Evolutionary conservation across 2,329 filamentous ascomycete genomes (phyloP).

Genomic region (Colletotrichum sp.): DNA sequence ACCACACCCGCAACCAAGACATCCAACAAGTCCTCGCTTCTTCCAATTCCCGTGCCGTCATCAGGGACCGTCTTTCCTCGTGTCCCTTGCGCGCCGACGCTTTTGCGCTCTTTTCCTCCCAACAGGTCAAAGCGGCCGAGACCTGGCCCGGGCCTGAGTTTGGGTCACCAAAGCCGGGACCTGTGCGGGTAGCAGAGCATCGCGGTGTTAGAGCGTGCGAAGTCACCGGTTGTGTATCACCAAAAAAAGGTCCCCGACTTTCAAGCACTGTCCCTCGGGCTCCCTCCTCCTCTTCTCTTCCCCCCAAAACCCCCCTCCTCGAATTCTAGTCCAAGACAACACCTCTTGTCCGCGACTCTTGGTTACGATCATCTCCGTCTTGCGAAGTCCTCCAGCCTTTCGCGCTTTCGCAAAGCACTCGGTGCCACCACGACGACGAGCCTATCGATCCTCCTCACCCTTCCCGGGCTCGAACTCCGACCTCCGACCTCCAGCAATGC

Average conservation of each 20-base stretch:
- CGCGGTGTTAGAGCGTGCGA: conserved; percentile 11
- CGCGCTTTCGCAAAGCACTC: not conserved
- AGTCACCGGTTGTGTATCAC: conserved; percentile 21
- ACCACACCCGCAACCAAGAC: not conserved
- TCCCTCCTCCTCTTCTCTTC: not conserved
- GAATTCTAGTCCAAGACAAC: not conserved
- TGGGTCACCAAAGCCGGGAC: conserved; percentile 10
- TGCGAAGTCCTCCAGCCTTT: not conserved
- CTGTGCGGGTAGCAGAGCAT: conserved; percentile 12
- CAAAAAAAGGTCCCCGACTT: not conserved
- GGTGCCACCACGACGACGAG: not conserved
- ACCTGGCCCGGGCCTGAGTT: conserved; percentile 10
- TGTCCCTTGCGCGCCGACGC: not conserved
- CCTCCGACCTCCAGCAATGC: conserved; percentile 31
- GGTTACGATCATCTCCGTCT: not conserved
- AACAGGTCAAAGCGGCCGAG: conserved; percentile 19
- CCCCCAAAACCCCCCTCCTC: not conserved
- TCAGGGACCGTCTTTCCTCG: not conserved
- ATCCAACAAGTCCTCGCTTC: not conserved
- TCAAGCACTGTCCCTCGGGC: not conserved
- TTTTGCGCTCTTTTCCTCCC: conserved; percentile 3
- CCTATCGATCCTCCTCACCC: not conserved
- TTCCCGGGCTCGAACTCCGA: conserved; percentile 8
- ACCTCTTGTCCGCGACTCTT: not conserved
- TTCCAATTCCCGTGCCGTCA: not conserved